A percentile compares a stretch with the other conserved stretches of the same genome.
Evolutionary conservation across 2,329 filamentous ascomycete species (phyloP).

Genomic region (Alternaria conjuncta): DNA sequence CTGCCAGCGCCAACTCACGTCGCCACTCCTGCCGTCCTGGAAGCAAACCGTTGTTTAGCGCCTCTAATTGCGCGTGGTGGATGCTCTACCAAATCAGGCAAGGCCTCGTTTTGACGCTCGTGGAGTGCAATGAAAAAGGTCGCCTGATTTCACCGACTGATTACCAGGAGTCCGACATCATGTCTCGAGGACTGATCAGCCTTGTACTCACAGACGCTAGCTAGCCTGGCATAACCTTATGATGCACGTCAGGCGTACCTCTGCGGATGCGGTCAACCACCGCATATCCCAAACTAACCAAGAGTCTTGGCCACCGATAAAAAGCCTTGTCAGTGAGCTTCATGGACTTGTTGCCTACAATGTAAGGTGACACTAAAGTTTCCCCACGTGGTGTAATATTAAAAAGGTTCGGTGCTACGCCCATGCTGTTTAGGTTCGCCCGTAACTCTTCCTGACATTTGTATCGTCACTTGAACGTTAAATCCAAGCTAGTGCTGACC

Average conservation of each 20-base stretch:
- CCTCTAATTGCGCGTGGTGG: not conserved
- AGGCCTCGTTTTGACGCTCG: not conserved
- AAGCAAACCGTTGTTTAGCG: not conserved
- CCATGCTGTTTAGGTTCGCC: not conserved
- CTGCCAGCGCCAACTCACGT: not conserved
- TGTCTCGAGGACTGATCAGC: not conserved
- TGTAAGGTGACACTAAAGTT: conserved; percentile 1
- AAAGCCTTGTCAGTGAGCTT: not conserved
- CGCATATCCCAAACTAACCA: not conserved
- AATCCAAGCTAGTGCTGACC: conserved; percentile 1
- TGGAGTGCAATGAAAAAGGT: not conserved
- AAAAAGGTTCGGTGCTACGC: not conserved
- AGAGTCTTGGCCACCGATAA: not conserved
- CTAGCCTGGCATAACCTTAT: conserved; percentile 1
- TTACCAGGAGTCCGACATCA: not conserved
- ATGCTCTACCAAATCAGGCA: conserved; percentile 1
- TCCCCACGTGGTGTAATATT: not conserved
- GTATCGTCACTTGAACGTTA: not conserved
- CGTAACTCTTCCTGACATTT: not conserved
- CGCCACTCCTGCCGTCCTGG: not conserved
- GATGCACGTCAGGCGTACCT: conserved; percentile 1
- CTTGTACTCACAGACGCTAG: conserved; percentile 1
- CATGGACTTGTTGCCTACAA: not conserved
- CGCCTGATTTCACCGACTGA: conserved; percentile 4
- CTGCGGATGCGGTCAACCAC: not conserved